Conservation (phyloP, 2,329 filamentous ascomycete genomes). For the Graphilbum ipis-grandicollis region DNA sequence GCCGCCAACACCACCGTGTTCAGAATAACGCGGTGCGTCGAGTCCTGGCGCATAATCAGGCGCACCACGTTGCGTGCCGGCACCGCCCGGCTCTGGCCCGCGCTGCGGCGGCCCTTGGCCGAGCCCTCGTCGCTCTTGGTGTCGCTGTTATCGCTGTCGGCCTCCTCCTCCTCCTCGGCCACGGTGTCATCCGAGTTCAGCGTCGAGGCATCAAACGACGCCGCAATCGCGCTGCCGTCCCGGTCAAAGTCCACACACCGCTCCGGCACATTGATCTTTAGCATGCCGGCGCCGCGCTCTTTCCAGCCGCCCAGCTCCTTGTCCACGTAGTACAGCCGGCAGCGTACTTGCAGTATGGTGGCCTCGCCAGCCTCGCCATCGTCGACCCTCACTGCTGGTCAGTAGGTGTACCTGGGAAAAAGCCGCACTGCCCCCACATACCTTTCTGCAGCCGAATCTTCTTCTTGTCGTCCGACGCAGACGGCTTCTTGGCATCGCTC, state of each 20-base stretch:
- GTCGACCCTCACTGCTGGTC: slow-evolving; percentile 45
- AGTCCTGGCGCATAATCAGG: slow-evolving; percentile 81
- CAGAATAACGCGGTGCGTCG: slow-evolving; percentile 69
- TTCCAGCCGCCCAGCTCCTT: slow-evolving; percentile 61
- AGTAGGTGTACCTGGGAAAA: not conserved
- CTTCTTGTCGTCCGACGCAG: slow-evolving; percentile 39
- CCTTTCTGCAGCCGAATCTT: slow-evolving; percentile 51
- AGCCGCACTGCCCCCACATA: slow-evolving; percentile 21
- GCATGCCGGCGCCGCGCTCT: slow-evolving; percentile 67
- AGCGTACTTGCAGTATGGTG: slow-evolving; percentile 41
- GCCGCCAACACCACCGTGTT: slow-evolving; percentile 68
- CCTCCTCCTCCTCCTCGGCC: slow-evolving; percentile 12
- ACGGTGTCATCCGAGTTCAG: slow-evolving; percentile 8
- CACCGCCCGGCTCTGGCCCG: not conserved
- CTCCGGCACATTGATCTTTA: slow-evolving; percentile 66
- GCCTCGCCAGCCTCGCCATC: slow-evolving; percentile 76
- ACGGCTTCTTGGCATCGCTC: slow-evolving; percentile 18
- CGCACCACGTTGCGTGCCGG: slow-evolving; percentile 37
- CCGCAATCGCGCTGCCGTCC: slow-evolving; percentile 14
- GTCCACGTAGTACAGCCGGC: slow-evolving; percentile 72
- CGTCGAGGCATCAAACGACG: slow-evolving; percentile 10
- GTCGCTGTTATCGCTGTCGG: slow-evolving; percentile 4
- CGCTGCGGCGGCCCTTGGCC: not conserved
- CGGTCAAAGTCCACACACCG: slow-evolving; percentile 34
- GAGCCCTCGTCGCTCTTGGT: not conserved